These are phyloP conservation scores for Lathyrus tuberosus DNA, from an alignment of 306 rosid species.

Conservation along the genomic window DNA sequence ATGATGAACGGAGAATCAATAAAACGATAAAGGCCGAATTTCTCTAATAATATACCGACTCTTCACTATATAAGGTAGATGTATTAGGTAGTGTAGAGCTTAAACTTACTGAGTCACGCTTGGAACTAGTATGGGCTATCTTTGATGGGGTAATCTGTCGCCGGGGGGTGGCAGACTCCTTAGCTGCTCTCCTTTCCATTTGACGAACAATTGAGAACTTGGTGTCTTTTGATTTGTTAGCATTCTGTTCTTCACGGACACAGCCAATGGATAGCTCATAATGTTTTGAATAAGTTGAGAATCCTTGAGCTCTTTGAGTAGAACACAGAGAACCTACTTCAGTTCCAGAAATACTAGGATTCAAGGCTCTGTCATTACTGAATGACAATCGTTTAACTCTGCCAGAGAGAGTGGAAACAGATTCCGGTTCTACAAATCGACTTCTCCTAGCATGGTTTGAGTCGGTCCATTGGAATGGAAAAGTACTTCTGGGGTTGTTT, in stretches of 20 bases:
- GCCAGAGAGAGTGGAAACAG: constrained; percentile 44
- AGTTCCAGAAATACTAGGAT: constrained; percentile 82
- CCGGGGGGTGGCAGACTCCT: constrained; percentile 51
- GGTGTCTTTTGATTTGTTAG: constrained; percentile 49
- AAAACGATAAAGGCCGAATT: neutral
- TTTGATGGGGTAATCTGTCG: constrained; percentile 52
- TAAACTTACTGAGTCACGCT: constrained; percentile 60
- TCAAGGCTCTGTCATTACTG: constrained; percentile 75
- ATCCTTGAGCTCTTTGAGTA: constrained; percentile 53
- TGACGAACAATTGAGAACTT: constrained; percentile 47
- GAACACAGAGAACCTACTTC: constrained; percentile 65
- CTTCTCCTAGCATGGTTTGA: constrained; percentile 65
- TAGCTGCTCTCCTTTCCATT: constrained; percentile 49
- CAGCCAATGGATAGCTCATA: constrained; percentile 53
- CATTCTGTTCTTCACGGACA: constrained; percentile 43
- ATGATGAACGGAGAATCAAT: constrained; percentile 27
- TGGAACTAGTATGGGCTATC: constrained; percentile 41
- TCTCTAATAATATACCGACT: neutral
- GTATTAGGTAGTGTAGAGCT: no score
- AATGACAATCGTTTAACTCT: constrained; percentile 62
- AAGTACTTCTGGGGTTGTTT: constrained; percentile 69
- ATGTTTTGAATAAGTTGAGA: constrained; percentile 46
- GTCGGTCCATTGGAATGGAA: constrained; percentile 59
- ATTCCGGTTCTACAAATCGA: constrained; percentile 58
- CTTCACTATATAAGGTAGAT: neutral